A percentile compares a stretch with the other conserved stretches of the same genome.
Conservation (phyloP, 495 filamentous ascomycete species). For the Penicillium argentinense region DNA sequence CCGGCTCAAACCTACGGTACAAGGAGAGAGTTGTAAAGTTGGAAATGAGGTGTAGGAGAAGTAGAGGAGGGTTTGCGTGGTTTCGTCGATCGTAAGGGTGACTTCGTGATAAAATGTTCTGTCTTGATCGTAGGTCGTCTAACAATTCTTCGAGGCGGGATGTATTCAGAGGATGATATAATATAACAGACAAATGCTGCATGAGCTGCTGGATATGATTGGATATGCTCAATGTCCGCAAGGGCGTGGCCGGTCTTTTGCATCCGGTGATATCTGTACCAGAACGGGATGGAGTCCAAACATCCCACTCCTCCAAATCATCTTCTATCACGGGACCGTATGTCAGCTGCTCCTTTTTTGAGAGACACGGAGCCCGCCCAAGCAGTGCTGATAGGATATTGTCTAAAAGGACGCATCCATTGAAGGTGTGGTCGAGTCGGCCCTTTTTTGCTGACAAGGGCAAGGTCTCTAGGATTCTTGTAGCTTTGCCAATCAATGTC, state of each 20-base stretch:
- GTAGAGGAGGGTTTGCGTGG: slow-evolving; percentile 12
- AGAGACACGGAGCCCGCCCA: slow-evolving; percentile 9
- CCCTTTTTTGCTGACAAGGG: slow-evolving; percentile 1
- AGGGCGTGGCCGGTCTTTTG: slow-evolving; percentile 3
- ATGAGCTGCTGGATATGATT: slow-evolving; percentile 14
- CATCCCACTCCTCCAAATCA: slow-evolving; percentile 26
- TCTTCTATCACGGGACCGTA: slow-evolving; percentile 12
- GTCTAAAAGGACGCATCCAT: slow-evolving; percentile 24
- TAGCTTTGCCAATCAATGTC: slow-evolving; percentile 51
- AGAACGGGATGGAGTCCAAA: slow-evolving; percentile 13
- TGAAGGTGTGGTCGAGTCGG: slow-evolving; percentile 20
- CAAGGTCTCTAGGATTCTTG: slow-evolving; percentile 41
- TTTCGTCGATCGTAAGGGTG: slow-evolving; percentile 4
- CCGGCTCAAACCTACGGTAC: slow-evolving; percentile 2
- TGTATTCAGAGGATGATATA: background rate
- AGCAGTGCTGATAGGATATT: slow-evolving; percentile 18
- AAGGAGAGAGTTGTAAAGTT: slow-evolving; percentile 17
- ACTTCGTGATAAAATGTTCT: background rate
- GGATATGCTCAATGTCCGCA: slow-evolving; percentile 22
- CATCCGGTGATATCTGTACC: background rate
- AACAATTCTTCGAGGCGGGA: background rate
- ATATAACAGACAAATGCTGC: slow-evolving; percentile 1
- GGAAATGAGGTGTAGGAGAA: slow-evolving; percentile 23
- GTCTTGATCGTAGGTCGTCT: slow-evolving; percentile 1
- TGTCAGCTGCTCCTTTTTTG: slow-evolving; percentile 7